These are phyloP conservation scores for Arabidopsis suecica DNA, from an alignment of 345 rosid genomes.

Conservation along the genomic window DNA sequence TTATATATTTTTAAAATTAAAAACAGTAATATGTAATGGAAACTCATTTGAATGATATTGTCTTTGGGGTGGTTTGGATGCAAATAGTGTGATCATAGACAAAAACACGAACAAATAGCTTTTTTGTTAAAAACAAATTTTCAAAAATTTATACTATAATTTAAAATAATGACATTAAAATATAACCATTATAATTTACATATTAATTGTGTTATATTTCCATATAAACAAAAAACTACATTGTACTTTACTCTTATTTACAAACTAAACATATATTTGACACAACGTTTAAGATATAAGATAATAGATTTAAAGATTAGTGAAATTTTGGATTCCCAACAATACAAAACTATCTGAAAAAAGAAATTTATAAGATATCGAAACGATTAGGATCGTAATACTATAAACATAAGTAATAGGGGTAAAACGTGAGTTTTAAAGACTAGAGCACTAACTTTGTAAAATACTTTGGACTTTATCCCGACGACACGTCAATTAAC, in stretches of 20 bases:
- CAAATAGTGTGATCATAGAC: background rate
- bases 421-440: background rate
- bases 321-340: background rate
- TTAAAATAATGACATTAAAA: no score
- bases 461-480: constrained; percentile 34
- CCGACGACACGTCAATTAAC: constrained; percentile 33
- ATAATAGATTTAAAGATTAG: background rate
- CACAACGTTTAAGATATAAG: background rate
- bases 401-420: background rate
- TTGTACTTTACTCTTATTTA: no score
- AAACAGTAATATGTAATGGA: no score
- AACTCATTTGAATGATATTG: background rate
- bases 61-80: background rate
- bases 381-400: background rate
- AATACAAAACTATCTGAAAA: background rate
- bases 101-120: background rate
- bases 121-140: no score
- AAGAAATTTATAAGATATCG: background rate
- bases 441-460: background rate
- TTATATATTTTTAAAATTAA: no score
- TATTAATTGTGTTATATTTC: no score
- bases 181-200: no score
- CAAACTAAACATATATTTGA: no score
- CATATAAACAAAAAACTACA: no score
- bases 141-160: no score